Evolutionary conservation across 768 basidiomycete genomes (phyloP), one percentile per base, ranked within the genome.

Genomic region (Gymnopilus dilepis): DNA sequence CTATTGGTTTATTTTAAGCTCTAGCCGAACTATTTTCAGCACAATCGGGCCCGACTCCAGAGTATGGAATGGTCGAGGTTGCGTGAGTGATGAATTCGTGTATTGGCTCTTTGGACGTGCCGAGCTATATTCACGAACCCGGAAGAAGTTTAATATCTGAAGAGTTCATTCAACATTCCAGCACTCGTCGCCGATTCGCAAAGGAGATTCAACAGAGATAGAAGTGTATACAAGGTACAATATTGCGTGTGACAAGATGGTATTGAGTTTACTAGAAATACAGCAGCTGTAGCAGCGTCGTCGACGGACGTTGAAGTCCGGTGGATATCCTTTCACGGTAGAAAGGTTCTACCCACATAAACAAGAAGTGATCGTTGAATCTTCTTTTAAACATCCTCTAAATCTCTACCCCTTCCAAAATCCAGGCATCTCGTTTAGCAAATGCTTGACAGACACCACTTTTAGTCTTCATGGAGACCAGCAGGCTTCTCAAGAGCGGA

Each of bases 401-500:
- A 37, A 37, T 37, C 34, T 37, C 30, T 15, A 37, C 28, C 45
- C 34, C 22, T 45, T 53, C 33, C 52, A 28, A 56, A 50, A 19
- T n/a, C 26, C n/a, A 30, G 26, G 30, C 21, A 57, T 40, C 31
- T 21, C 12, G 42, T 13, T 24, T 4, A 24, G 43, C 28, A n/a
- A 64, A 37, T 15, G 31, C 8, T 30, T 31, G 19, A 31, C 17
- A 17, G 43, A 43, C 6, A 31, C 1, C 15, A 19, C 28, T 24
- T 62, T 69, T 76, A 78, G 15, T 37, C 34, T 60, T 86, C 84
- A 68, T 85, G 77, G 59, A 90, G 77, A 24, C 91, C 91, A 38
- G 80, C 83, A 45, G 91, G 91, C 72, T 86, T 83, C 66, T 75
- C 68, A 60, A 86, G 67, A 33, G 70, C 76, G 6, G 74, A 56